Evolutionary conservation across 2,329 filamentous ascomycete species (phyloP).

Genomic region (Lizonia empirigonia): DNA sequence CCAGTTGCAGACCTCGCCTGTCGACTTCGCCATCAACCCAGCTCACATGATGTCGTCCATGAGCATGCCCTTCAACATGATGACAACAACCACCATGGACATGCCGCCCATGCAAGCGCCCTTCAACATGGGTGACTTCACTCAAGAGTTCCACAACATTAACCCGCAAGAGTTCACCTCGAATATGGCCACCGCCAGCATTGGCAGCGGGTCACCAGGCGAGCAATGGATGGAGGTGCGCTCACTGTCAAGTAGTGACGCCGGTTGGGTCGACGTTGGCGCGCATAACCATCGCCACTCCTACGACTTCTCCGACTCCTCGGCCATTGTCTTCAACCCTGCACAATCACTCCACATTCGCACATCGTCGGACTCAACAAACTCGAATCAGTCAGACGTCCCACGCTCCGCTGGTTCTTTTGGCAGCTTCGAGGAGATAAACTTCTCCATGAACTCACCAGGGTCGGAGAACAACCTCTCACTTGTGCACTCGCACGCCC

Average conservation of each 20-base stretch:
- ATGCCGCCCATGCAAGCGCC: conserved; percentile 42
- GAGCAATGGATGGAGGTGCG: conserved; percentile 84
- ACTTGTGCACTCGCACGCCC: conserved; percentile 27
- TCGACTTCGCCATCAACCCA: conserved; percentile 54
- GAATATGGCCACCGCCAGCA: conserved; percentile 40
- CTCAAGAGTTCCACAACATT: conserved; percentile 65
- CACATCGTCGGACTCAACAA: conserved; percentile 85
- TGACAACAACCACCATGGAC: conserved; percentile 52
- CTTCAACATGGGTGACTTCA: conserved; percentile 68
- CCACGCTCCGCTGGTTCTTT: conserved; percentile 66
- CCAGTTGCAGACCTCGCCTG: conserved; percentile 53
- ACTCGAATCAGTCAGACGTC: conserved; percentile 71
- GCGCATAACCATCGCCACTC: conserved; percentile 60
- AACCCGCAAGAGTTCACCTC: conserved; percentile 52
- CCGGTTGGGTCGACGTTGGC: conserved; percentile 85
- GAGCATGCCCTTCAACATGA: conserved; percentile 52
- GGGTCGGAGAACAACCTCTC: conserved; percentile 65
- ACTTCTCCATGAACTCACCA: conserved; percentile 80
- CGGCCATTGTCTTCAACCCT: conserved; percentile 83
- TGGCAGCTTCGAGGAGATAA: conserved; percentile 80
- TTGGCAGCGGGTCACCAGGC: conserved; percentile 69
- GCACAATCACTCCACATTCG: conserved; percentile 86
- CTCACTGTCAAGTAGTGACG: conserved; percentile 83
- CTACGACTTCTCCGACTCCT: conserved; percentile 66
- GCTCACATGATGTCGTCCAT: conserved; percentile 50